Base-by-base conservation (phyloP, 2,329 filamentous ascomycete genomes). In the Penicillium hesseltinei region DNA sequence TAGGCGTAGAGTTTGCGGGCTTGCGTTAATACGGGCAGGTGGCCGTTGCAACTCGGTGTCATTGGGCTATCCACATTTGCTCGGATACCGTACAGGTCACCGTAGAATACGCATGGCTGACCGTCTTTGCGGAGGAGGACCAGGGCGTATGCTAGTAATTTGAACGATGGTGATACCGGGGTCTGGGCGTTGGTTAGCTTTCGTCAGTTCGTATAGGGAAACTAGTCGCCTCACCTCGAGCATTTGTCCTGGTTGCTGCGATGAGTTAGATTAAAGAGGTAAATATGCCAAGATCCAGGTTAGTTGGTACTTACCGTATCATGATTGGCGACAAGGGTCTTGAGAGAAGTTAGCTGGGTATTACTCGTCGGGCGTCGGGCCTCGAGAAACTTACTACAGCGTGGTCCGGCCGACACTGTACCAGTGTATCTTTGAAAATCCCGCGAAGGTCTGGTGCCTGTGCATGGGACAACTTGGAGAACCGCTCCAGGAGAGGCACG, bases 81-180 rank as follows among this genome's bases (percentile, higher is more conserved):
- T 56, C 78, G 76, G 48, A 86, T 84, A 23, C 87, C 87, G 70
- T 88, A 89, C 0, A 90, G 70, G 66, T 90, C 87, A 25, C 87
- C 86, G 68, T 86, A 90, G 70, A 91, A 91, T 36, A 89, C 76
- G 64, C 85, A 89, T 0, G 88, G 88, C 29, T 84, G 81, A 17
- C 87, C 87, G 35, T 83, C 77, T 49, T 79, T 73, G 13, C 86
- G 82, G 27, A 91, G 82, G 1, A 92, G 81, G 54, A 91, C 90
- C 44, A 91, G 79, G 0, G 87, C 77, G 71, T 91, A 90, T 13
- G 88, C 89, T 17, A 91, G 78, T 0, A 87, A 82, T 71, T 90
- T 90, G 77, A 91, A 89, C 75, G 83, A 87, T 27, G 80, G 78
- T 54, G 84, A 81, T 40, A 91, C 83, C 1, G 82, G 82, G 0